Evolutionary conservation across 345 rosid species (phyloP).

Genomic region (Raphanus sativus): DNA sequence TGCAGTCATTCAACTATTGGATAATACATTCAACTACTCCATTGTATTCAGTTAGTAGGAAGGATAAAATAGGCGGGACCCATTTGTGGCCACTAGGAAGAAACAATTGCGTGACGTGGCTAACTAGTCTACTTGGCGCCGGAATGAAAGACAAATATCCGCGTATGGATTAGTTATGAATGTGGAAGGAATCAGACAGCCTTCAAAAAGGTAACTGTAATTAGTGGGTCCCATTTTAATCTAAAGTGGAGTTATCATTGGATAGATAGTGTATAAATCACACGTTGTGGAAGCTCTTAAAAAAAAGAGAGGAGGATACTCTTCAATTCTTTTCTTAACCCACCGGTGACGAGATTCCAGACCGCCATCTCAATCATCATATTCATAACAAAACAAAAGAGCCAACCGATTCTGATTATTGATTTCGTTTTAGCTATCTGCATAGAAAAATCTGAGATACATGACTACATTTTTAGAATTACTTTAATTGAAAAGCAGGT

Average conservation of each 20-base stretch:
- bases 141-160: conserved; percentile 22
- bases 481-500: conserved; percentile 24
- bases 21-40: too few species aligned
- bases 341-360: conserved; percentile 4
- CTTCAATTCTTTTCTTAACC: not conserved
- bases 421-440: conserved; percentile 3
- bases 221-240: conserved; percentile 3
- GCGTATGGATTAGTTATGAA: not conserved
- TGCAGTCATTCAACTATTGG: too few species aligned
- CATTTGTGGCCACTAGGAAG: conserved; percentile 13
- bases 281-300: not conserved
- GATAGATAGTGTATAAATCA: not conserved
- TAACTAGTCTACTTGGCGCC: conserved; percentile 33
- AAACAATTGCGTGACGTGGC: conserved; percentile 33
- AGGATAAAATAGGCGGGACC: not conserved
- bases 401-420: conserved; percentile 30
- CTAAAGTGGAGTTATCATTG: not conserved
- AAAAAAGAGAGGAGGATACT: not conserved
- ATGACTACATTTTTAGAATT: conserved; percentile 9
- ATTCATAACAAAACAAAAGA: conserved; percentile 34
- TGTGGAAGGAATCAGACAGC: conserved; percentile 6
- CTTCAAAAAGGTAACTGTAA: not conserved
- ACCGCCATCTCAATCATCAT: conserved; percentile 29
- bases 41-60: too few species aligned
- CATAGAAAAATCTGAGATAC: conserved; percentile 22